Evolutionary conservation across 2,329 filamentous ascomycete species (phyloP).

Genomic region (Pseudocercospora musae): DNA sequence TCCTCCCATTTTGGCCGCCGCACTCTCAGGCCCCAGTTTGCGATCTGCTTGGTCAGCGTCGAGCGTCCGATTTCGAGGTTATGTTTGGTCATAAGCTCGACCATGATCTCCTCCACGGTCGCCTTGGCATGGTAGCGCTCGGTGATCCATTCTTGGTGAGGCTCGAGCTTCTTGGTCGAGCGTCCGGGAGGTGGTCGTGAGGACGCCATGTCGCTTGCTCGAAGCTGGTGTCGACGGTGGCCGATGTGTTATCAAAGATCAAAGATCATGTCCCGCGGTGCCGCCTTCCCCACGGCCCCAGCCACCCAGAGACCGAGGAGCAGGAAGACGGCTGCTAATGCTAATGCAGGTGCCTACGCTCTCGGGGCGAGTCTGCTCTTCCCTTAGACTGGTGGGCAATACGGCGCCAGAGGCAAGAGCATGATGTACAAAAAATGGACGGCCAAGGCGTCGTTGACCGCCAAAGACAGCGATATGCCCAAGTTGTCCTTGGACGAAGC

Average conservation of each 20-base stretch:
- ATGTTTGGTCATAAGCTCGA: conserved; percentile 6
- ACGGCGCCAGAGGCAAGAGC: not conserved
- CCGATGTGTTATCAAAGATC: no score
- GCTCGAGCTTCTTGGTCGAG: conserved; percentile 2
- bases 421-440: not conserved
- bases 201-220: not conserved
- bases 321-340: no score
- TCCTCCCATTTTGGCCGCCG: conserved; percentile 10
- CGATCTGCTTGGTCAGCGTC: conserved; percentile 5
- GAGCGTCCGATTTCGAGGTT: conserved; percentile 8
- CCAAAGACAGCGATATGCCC: not conserved
- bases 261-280: no score
- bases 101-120: conserved; percentile 1
- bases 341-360: no score
- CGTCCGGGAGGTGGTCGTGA: conserved; percentile 2
- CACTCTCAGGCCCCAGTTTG: conserved; percentile 4
- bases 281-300: no score
- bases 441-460: not conserved
- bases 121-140: not conserved
- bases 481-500: not conserved
- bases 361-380: no score
- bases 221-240: no score
- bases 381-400: no score
- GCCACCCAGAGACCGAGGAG: no score
- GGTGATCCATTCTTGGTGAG: conserved; percentile 8